A percentile compares a stretch with the other conserved stretches of the same genome.
Conservation (phyloP, 768 basidiomycete genomes). For the Amanita inopinata region DNA sequence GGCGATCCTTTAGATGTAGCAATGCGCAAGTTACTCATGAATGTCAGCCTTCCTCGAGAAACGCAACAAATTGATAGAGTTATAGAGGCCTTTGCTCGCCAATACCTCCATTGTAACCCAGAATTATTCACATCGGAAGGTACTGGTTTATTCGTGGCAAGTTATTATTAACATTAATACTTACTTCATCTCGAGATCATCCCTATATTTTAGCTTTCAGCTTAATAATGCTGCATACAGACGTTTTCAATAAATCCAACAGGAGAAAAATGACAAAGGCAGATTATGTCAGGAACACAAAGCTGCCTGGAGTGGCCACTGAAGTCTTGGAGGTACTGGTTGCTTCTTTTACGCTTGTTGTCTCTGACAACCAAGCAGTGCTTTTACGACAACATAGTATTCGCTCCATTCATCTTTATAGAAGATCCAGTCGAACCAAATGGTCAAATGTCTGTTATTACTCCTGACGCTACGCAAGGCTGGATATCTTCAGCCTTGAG, state of each 20-base stretch:
- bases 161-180: not conserved
- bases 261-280: slow-evolving; percentile 95
- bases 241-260: slow-evolving; percentile 96
- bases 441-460: slow-evolving; percentile 38
- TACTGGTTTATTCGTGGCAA: slow-evolving; percentile 19
- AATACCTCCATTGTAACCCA: slow-evolving; percentile 80
- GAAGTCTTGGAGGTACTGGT: slow-evolving; percentile 77
- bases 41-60: slow-evolving; percentile 85
- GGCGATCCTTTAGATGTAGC: slow-evolving; percentile 86
- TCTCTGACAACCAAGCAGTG: slow-evolving; percentile 38
- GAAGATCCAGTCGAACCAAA: slow-evolving; percentile 78
- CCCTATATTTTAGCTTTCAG: slow-evolving; percentile 97
- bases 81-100: slow-evolving; percentile 86
- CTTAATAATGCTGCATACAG: slow-evolving; percentile 97
- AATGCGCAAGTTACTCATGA: slow-evolving; percentile 81
- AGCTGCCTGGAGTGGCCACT: slow-evolving; percentile 70
- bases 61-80: slow-evolving; percentile 98
- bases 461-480: slow-evolving; percentile 21
- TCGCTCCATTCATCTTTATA: slow-evolving; percentile 93
- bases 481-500: slow-evolving; percentile 12
- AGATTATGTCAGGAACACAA: slow-evolving; percentile 90
- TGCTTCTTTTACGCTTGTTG: slow-evolving; percentile 4
- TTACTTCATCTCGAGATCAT: slow-evolving; percentile 46
- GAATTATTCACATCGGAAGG: slow-evolving; percentile 71
- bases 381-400: slow-evolving; percentile 94